A percentile compares a stretch with the other conserved stretches of the same genome.
Conservation (phyloP, 768 basidiomycete species). For the Russula sp. region DNA sequence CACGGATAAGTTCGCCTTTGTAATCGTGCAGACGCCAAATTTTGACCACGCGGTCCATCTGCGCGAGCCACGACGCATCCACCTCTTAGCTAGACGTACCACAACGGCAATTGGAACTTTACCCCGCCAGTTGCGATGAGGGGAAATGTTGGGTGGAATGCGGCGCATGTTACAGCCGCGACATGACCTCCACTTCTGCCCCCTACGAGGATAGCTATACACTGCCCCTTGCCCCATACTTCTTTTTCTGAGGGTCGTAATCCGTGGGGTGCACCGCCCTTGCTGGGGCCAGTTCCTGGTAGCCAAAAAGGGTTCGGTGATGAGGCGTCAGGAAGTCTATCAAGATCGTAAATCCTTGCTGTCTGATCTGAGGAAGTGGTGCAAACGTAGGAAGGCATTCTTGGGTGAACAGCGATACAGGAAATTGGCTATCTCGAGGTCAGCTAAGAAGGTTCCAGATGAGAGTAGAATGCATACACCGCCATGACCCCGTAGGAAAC, state of each 20-base stretch:
- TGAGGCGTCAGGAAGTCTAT: constrained; percentile 28
- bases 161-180: constrained; percentile 61
- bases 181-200: constrained; percentile 69
- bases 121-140: constrained; percentile 77
- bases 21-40: constrained; percentile 59
- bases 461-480: constrained; percentile 13
- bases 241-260: constrained; percentile 53
- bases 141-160: constrained; percentile 60
- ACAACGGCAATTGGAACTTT: constrained; percentile 26
- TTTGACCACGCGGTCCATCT: constrained; percentile 72
- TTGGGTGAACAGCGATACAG: constrained; percentile 60
- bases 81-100: constrained; percentile 6
- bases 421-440: constrained; percentile 47
- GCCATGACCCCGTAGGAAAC: constrained; percentile 40
- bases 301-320: constrained; percentile 54
- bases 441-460: not conserved
- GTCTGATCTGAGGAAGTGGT: constrained; percentile 71
- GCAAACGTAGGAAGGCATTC: constrained; percentile 51
- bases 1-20: constrained; percentile 41
- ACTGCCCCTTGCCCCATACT: constrained; percentile 53
- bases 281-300: constrained; percentile 42
- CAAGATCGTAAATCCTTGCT: constrained; percentile 63
- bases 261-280: constrained; percentile 66
- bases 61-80: not conserved
- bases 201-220: constrained; percentile 59